Evolutionary conservation across 2,329 filamentous ascomycete genomes (phyloP).

Genomic region (Xylaria sp.): DNA sequence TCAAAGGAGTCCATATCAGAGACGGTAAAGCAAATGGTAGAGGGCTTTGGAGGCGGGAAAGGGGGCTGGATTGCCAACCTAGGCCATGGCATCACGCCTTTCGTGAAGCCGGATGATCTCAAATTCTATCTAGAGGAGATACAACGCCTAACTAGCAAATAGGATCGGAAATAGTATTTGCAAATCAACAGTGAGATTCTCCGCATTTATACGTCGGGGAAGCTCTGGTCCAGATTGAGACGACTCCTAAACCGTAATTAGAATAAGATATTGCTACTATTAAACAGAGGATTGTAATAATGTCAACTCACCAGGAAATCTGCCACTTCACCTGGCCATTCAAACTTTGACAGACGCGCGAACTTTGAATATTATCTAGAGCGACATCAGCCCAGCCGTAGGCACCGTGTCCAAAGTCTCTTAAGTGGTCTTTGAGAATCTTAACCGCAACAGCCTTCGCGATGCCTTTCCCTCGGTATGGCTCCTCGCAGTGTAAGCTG

Average conservation of each 20-base stretch:
- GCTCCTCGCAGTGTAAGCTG: conserved; percentile 65
- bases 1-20: conserved; percentile 79
- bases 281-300: not conserved
- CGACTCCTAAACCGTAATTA: conserved; percentile 34
- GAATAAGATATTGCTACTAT: not conserved
- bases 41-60: conserved; percentile 77
- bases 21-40: conserved; percentile 84
- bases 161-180: conserved; percentile 18
- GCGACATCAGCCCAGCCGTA: conserved; percentile 70
- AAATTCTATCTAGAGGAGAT: conserved; percentile 95
- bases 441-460: conserved; percentile 66
- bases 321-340: conserved; percentile 62
- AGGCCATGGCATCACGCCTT: conserved; percentile 94
- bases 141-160: conserved; percentile 67
- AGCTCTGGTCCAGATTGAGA: conserved; percentile 38
- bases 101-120: conserved; percentile 90
- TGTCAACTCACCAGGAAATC: conserved; percentile 60
- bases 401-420: conserved; percentile 51
- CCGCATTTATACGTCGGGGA: conserved; percentile 28
- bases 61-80: conserved; percentile 97
- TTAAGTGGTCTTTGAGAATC: conserved; percentile 58
- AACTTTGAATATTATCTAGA: conserved; percentile 63
- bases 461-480: conserved; percentile 65
- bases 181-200: not conserved
- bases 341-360: conserved; percentile 65